phyloP scores from a whole-genome alignment of 2,329 filamentous ascomycete species.

The Pseudogymnoascus destructans region DNA sequence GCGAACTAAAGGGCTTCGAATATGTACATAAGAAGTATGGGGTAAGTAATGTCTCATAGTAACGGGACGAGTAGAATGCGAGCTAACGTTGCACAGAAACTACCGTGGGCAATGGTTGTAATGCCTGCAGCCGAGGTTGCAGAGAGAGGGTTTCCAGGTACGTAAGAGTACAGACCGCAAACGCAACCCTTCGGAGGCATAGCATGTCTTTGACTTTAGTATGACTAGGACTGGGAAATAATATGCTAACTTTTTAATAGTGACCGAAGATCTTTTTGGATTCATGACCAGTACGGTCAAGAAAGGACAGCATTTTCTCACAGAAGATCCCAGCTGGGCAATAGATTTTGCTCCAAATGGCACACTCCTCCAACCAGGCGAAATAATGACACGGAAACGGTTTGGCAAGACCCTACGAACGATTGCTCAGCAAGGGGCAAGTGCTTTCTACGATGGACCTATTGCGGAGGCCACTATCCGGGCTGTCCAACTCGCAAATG shows the following conservation, averaged over 20 bases:
- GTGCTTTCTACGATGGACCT: constrained; percentile 49
- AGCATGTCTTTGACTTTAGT: neutral
- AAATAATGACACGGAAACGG: constrained; percentile 50
- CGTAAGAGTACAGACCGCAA: neutral
- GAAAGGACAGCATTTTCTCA: constrained; percentile 41
- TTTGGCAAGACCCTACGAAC: constrained; percentile 53
- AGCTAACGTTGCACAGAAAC: constrained; percentile 25
- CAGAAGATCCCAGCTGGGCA: constrained; percentile 49
- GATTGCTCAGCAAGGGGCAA: constrained; percentile 45
- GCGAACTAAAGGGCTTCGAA: constrained; percentile 66
- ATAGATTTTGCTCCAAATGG: constrained; percentile 57
- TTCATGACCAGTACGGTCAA: constrained; percentile 50
- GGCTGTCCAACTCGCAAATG: constrained; percentile 43
- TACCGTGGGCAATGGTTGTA: constrained; percentile 61
- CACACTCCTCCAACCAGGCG: constrained; percentile 40
- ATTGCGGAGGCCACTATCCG: constrained; percentile 49
- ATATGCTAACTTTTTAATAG: constrained; percentile 22
- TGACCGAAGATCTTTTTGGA: constrained; percentile 59
- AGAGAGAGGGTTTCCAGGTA: constrained; percentile 49
- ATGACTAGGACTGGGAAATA: neutral
- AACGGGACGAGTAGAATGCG: neutral
- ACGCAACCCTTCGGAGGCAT: neutral
- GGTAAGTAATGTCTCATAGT: constrained; percentile 25
- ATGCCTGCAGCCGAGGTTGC: constrained; percentile 63
- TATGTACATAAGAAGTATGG: constrained; percentile 65